Evolutionary conservation across 495 filamentous ascomycete species (phyloP).

Genomic region (Trypethelium eluteriae): DNA sequence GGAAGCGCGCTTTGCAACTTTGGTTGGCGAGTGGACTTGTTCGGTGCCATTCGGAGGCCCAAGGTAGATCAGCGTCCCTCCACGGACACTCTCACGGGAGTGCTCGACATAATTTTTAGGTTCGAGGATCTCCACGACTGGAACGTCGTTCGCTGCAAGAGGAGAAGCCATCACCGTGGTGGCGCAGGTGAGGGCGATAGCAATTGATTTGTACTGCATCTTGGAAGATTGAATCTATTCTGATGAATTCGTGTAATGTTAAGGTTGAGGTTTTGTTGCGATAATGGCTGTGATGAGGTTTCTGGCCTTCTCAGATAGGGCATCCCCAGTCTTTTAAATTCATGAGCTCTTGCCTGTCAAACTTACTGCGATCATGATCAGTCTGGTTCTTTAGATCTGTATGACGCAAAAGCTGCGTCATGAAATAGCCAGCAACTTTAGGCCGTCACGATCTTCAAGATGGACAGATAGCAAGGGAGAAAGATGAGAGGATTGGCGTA

Average conservation of each 20-base stretch:
- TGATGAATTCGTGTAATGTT: neutral
- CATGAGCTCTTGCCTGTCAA: neutral
- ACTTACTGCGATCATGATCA: neutral
- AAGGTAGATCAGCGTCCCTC: neutral
- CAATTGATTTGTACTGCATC: constrained; percentile 1
- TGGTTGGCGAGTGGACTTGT: neutral
- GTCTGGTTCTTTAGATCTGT: constrained; percentile 1
- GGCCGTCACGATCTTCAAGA: neutral
- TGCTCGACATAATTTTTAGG: neutral
- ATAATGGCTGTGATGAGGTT: neutral
- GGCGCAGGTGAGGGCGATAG: neutral
- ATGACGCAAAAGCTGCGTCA: constrained; percentile 1
- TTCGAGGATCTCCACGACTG: neutral
- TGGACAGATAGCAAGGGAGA: neutral
- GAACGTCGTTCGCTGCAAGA: neutral
- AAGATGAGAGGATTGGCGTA: neutral
- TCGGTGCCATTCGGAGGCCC: neutral
- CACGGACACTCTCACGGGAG: neutral
- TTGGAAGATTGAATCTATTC: neutral
- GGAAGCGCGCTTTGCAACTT: neutral
- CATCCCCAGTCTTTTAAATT: neutral
- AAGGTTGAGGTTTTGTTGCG: neutral
- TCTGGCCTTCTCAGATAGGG: neutral
- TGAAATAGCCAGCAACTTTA: neutral
- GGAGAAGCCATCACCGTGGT: neutral